Percentiles rank a stretch among this genome's conserved stretches.
Conservation (phyloP, 192 early-diverging fungal species). For the Thoreauomyces humboldtii region DNA sequence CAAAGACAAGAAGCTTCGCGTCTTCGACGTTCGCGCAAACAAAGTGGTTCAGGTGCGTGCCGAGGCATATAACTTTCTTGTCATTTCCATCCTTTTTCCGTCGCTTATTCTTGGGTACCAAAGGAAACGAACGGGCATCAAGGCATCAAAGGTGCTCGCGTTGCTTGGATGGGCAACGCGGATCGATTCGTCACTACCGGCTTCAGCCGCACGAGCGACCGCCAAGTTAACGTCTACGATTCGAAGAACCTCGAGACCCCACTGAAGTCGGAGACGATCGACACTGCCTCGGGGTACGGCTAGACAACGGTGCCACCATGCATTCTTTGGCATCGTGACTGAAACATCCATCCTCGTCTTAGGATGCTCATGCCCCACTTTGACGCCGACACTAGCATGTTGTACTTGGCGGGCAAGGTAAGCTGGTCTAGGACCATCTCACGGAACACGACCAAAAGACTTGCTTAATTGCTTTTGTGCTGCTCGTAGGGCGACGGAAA, state of each 20-base stretch:
- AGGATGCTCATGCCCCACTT: slow-evolving; percentile 96
- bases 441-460: too few relatives aligned
- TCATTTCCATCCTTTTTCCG: too few relatives aligned
- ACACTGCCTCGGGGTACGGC: slow-evolving; percentile 80
- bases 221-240: slow-evolving; percentile 95
- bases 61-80: too few relatives aligned
- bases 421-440: too few relatives aligned
- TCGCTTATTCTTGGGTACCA: too few relatives aligned
- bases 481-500: slow-evolving; percentile 81
- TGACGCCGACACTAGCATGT: slow-evolving; percentile 84
- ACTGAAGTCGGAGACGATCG: slow-evolving; percentile 72
- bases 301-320: too few relatives aligned
- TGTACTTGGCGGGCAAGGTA: slow-evolving; percentile 93
- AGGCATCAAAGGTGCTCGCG: slow-evolving; percentile 95
- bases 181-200: slow-evolving; percentile 87
- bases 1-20: slow-evolving; percentile 93
- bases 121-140: slow-evolving; percentile 81
- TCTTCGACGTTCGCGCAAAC: slow-evolving; percentile 89
- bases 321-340: too few relatives aligned
- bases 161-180: slow-evolving; percentile 81
- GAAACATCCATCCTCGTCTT: too few relatives aligned
- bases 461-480: too few relatives aligned
- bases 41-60: slow-evolving; percentile 65
- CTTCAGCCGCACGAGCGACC: slow-evolving; percentile 88
- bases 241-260: slow-evolving; percentile 64